Base-by-base conservation (phyloP, 306 rosid genomes). In the Lagenaria siceraria region DNA sequence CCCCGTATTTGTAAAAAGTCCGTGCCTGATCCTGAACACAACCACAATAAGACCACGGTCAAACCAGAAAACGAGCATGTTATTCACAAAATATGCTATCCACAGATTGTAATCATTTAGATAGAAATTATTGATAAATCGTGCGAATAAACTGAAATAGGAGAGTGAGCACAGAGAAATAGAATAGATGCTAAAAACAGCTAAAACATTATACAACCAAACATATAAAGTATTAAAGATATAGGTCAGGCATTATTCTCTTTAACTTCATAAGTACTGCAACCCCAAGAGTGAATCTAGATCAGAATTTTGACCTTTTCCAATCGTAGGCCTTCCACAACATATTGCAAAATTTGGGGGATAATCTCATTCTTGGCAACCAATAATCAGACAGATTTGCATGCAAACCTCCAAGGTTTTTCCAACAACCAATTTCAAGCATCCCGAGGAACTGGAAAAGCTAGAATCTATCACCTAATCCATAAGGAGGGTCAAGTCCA, bases 1-100 rank as follows among this genome's bases (percentile, higher is more conserved):
- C 43, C 90, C 95, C 29, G 79, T 4, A 66, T 88, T 90, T 75
- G 89, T 87, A 71, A 90, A 81, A 78, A 87, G 61, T 52, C 96
- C 97, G 75, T 70, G 72, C 77, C 84, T 82, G 79, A 82, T 82
- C 95, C 98, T 95, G 98, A 80, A 79, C 14, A 77, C 74, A 79
- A 68, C 10, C 17, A 52, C 17, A 46, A 79, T 75, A 79, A 21
- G 60, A 83, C 73, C 63, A 69, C 65, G 43, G 81, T 86, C 79
- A 88, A 75, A 62, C 18, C 4, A 75, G 65, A 65, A 36, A 74
- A 68, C 21, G 15, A 25, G 75, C 36, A 27, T 19, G 24, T 21
- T 9, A 10, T 17, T 25, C 14, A 72, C 75, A 38, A 66, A 6
- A 61, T 4, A 51, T 59, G 80, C 19, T 42, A 54, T 42, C 18